Percentiles rank a stretch among this genome's conserved stretches.
Evolutionary conservation across 2,329 filamentous ascomycete species (phyloP).

Genomic region (Diplodia sapinea): DNA sequence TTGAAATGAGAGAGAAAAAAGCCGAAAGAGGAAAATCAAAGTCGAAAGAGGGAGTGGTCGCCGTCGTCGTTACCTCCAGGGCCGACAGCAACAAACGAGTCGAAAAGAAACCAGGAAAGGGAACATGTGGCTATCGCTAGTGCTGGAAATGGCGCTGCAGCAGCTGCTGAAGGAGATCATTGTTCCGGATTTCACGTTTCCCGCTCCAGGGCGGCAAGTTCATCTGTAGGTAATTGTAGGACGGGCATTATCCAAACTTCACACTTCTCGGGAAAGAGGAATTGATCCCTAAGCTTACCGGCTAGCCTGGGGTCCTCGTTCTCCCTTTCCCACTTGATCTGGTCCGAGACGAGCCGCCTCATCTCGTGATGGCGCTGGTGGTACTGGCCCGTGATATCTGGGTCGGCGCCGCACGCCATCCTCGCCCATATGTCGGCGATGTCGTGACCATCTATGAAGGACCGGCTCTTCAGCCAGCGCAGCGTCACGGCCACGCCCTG

Average conservation of each 20-base stretch:
- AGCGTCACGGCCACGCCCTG: constrained; percentile 2
- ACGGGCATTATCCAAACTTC: neutral
- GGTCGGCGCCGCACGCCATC: neutral
- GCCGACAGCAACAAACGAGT: neutral
- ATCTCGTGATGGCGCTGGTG: neutral
- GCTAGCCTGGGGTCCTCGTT: neutral
- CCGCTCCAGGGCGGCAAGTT: neutral
- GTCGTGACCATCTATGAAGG: neutral
- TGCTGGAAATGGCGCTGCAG: neutral
- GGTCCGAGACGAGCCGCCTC: neutral
- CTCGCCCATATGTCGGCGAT: constrained; percentile 6
- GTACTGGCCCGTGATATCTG: neutral
- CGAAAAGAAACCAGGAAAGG: neutral
- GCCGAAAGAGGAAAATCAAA: neutral
- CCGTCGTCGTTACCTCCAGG: neutral
- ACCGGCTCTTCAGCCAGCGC: constrained; percentile 8
- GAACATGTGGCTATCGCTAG: neutral
- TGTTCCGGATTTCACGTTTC: neutral
- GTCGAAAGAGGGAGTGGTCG: neutral
- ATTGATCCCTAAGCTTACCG: neutral
- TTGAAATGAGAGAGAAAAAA: no score
- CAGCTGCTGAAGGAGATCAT: neutral
- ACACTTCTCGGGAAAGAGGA: neutral
- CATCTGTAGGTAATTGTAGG: neutral
- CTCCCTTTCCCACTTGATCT: neutral